Evolutionary conservation across 2,329 filamentous ascomycete species (phyloP).

Genomic region (Colletotrichum noveboracense): DNA sequence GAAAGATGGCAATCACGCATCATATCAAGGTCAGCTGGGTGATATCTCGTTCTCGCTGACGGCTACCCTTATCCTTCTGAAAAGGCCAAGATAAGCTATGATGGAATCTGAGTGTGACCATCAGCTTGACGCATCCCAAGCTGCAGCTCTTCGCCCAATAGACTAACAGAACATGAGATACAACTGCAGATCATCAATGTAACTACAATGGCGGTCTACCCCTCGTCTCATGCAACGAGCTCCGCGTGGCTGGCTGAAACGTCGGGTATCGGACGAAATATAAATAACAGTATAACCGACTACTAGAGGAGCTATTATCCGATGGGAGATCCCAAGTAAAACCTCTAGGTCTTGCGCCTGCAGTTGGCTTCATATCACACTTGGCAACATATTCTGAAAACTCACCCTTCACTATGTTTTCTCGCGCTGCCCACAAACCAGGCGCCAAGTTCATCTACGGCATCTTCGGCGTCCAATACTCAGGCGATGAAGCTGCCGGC

Average conservation of each 20-base stretch:
- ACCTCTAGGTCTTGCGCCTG: background rate
- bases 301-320: background rate
- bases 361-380: accelerated
- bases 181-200: background rate
- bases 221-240: background rate
- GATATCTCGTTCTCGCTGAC: background rate
- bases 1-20: background rate
- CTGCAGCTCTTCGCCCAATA: background rate
- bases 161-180: background rate
- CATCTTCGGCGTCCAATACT: background rate
- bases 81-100: background rate
- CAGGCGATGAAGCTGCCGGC: background rate
- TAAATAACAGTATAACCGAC: background rate
- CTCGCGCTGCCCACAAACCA: background rate
- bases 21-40: background rate
- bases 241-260: background rate
- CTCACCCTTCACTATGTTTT: background rate
- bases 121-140: background rate
- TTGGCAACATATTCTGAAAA: too few species aligned
- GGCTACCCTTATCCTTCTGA: background rate
- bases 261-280: background rate
- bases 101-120: background rate
- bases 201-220: background rate
- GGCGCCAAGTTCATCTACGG: background rate
- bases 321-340: background rate